Conservation (phyloP, 75 land plant species). For the Ceratopteris richardii region DNA sequence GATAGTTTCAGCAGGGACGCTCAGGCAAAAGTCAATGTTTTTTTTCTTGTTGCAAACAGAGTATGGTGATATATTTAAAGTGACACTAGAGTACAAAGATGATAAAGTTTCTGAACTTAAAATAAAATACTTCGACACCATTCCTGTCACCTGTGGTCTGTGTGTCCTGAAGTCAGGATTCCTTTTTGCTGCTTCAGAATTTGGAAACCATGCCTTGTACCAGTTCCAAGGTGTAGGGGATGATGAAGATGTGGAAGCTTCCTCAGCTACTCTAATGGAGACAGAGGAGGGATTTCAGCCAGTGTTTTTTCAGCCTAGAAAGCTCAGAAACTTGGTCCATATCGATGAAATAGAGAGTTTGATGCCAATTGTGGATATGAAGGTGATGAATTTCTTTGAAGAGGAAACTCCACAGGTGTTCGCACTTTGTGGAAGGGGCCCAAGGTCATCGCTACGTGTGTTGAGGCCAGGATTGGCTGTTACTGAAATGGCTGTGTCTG, state of each 20-base stretch:
- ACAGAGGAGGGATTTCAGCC: conserved; percentile 98
- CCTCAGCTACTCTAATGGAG: conserved; percentile 81
- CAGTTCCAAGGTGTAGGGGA: conserved; percentile 97
- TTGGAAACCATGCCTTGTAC: conserved; percentile 95
- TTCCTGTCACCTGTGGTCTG: conserved; percentile 84
- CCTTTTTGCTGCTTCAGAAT: conserved; percentile 94
- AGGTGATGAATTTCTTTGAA: conserved; percentile 80
- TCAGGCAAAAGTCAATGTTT: conserved; percentile 75
- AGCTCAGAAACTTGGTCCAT: conserved; percentile 73
- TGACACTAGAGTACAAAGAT: conserved; percentile 64
- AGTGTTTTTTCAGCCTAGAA: conserved; percentile 89
- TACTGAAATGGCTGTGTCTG: conserved; percentile 97
- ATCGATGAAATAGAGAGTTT: conserved; percentile 88
- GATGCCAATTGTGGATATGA: conserved; percentile 99
- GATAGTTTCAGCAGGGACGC: conserved; percentile 90
- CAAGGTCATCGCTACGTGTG: conserved; percentile 78
- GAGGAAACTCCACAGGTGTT: conserved; percentile 97
- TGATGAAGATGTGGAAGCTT: conserved; percentile 87
- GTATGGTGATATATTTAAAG: conserved; percentile 96
- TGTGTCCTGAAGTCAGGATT: conserved; percentile 87
- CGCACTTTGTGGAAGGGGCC: conserved; percentile 89
- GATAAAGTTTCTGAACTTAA: conserved; percentile 75
- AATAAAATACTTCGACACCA: conserved; percentile 95
- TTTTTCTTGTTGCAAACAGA: conserved; percentile 97
- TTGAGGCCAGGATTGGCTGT: conserved; percentile 90